Evolutionary conservation across 805 yeast genomes (phyloP).

Genomic region (Cyberlindnera amylophila): DNA sequence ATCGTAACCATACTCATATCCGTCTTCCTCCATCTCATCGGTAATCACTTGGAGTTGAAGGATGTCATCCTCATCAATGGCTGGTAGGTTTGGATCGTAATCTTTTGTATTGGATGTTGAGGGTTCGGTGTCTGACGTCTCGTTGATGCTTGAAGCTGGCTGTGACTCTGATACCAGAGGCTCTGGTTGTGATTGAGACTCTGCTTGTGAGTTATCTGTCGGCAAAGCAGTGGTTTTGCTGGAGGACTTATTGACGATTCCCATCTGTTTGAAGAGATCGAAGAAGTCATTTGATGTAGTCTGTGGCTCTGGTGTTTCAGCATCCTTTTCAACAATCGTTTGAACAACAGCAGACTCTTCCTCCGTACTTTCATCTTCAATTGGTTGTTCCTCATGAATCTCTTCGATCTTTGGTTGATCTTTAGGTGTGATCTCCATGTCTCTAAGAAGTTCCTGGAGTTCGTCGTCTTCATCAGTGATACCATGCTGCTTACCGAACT

Average conservation of each 20-base stretch:
- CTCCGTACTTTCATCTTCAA: too few species aligned
- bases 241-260: conserved; percentile 14
- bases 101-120: not conserved
- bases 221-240: not conserved
- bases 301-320: too few species aligned
- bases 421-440: conserved; percentile 22
- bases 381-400: conserved; percentile 4
- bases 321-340: conserved; percentile 3
- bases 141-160: not conserved
- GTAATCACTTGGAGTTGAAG: conserved; percentile 53
- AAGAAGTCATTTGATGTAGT: conserved; percentile 13
- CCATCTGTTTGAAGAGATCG: conserved; percentile 14
- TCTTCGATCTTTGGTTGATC: conserved; percentile 14
- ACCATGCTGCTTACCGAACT: conserved; percentile 21
- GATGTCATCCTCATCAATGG: conserved; percentile 43
- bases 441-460: conserved; percentile 30
- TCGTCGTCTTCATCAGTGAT: conserved; percentile 18
- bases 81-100: conserved; percentile 14
- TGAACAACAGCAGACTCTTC: not conserved
- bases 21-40: conserved; percentile 38
- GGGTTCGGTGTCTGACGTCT: not conserved
- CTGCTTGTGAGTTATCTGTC: not conserved
- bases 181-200: not conserved
- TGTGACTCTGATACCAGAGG: not conserved
- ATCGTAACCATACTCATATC: conserved; percentile 34